These are phyloP conservation scores for Cystobasidium sp. DNA, from an alignment of 1,284 basidiomycete genomes.

Conservation along the genomic window DNA sequence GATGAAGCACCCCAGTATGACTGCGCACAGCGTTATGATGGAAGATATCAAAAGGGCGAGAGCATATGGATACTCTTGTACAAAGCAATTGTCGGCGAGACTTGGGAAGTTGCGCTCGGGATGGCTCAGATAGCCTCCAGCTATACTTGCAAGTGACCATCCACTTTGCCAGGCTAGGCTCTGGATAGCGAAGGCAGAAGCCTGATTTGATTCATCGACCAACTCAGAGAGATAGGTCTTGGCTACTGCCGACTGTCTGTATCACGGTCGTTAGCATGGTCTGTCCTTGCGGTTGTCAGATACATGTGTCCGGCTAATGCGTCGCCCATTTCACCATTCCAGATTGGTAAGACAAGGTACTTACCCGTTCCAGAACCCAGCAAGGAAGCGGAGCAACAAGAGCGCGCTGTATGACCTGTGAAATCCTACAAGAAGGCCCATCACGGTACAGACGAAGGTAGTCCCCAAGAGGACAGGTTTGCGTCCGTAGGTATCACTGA, in stretches of 20 bases:
- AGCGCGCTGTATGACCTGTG: background rate
- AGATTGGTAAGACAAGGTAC: background rate
- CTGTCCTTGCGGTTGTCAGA: background rate
- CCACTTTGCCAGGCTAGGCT: conserved; percentile 34
- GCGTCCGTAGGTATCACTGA: conserved; percentile 27
- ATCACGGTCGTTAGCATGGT: background rate
- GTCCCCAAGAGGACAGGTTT: conserved; percentile 18
- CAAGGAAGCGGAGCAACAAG: conserved; percentile 10
- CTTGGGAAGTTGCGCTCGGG: conserved; percentile 7
- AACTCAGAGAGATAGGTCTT: conserved; percentile 37
- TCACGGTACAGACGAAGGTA: conserved; percentile 11
- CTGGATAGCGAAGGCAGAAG: conserved; percentile 16
- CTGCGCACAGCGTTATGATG: conserved; percentile 7
- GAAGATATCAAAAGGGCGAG: conserved; percentile 1
- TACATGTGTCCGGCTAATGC: background rate
- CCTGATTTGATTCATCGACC: conserved; percentile 26
- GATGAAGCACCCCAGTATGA: conserved; percentile 17
- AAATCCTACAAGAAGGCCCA: conserved; percentile 18
- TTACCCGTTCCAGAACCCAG: conserved; percentile 31
- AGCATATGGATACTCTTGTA: conserved; percentile 17
- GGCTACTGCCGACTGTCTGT: conserved; percentile 9
- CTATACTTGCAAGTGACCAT: conserved; percentile 21
- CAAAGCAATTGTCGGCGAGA: conserved; percentile 1
- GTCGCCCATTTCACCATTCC: too few relatives aligned
- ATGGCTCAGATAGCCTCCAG: conserved; percentile 35